Conservation (phyloP, 257 asterid species). For the Marsdenia floribunda region DNA sequence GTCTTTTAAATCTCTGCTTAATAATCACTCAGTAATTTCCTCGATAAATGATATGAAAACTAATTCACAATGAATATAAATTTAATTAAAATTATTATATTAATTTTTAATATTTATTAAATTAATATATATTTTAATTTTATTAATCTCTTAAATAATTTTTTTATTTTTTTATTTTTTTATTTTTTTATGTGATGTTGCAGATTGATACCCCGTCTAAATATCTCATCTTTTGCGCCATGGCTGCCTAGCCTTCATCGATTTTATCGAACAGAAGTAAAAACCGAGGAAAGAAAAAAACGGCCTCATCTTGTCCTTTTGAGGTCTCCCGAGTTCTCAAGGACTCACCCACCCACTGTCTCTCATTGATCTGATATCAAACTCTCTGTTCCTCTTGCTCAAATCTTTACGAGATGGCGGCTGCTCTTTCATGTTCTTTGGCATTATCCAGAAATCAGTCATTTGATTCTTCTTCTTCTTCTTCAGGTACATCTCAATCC, state of each 20-base stretch:
- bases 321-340: neutral
- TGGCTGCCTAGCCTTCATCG: constrained; percentile 26
- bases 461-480: constrained; percentile 10
- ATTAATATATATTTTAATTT: no score
- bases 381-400: neutral
- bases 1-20: no score
- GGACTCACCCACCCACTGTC: neutral
- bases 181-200: no score
- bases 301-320: neutral
- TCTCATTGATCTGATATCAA: constrained; percentile 2
- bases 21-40: no score
- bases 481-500: constrained; percentile 31
- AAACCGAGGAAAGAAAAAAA: neutral
- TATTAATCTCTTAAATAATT: no score
- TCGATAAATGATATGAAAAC: no score
- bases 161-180: no score
- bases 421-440: constrained; percentile 45
- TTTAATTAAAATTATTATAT: no score
- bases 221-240: neutral
- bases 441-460: constrained; percentile 29
- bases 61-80: no score
- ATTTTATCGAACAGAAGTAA: constrained; percentile 8
- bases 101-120: no score
- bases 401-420: constrained; percentile 32
- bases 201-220: no score